Percentiles rank a stretch among this genome's conserved stretches.
phyloP scores from a whole-genome alignment of 495 filamentous ascomycete genomes.

The Neurospora sp. region DNA sequence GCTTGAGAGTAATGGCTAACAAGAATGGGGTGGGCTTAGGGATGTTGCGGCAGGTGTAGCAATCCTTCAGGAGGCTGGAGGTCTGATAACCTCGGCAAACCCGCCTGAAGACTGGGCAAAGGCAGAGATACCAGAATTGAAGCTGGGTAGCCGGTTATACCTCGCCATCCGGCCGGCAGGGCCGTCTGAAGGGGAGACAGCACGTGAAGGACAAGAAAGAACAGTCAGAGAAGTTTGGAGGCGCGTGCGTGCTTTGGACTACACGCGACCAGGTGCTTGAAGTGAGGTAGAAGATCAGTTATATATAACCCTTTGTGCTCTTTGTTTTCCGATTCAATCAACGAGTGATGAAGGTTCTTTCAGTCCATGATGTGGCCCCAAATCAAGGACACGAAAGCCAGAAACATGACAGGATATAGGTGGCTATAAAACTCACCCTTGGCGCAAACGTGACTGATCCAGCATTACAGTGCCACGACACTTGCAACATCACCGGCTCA shows the following conservation, averaged over 20 bases:
- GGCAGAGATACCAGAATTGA: conserved; percentile 45
- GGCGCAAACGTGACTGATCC: neutral
- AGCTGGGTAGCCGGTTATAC: conserved; percentile 53
- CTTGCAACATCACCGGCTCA: neutral
- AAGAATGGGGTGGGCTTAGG: conserved; percentile 18
- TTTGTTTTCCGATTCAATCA: neutral
- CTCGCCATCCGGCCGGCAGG: conserved; percentile 58
- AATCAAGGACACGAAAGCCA: neutral
- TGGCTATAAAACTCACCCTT: neutral
- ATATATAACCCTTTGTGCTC: neutral
- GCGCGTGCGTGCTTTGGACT: conserved; percentile 50
- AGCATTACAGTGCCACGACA: neutral
- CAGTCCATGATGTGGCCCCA: neutral
- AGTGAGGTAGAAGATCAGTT: neutral
- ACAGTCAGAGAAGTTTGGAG: conserved; percentile 60
- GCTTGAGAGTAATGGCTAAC: neutral
- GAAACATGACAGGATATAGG: neutral
- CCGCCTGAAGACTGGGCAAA: conserved; percentile 46
- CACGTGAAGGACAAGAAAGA: conserved; percentile 51
- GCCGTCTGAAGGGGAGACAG: conserved; percentile 46
- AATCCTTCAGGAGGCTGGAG: conserved; percentile 64
- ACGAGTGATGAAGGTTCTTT: neutral
- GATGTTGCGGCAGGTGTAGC: conserved; percentile 77
- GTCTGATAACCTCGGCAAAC: conserved; percentile 56
- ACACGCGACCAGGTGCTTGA: conserved; percentile 37